A percentile compares a stretch with the other conserved stretches of the same genome.
phyloP scores from a whole-genome alignment of 2,329 filamentous ascomycete genomes.

The Monilinia fructigena region DNA sequence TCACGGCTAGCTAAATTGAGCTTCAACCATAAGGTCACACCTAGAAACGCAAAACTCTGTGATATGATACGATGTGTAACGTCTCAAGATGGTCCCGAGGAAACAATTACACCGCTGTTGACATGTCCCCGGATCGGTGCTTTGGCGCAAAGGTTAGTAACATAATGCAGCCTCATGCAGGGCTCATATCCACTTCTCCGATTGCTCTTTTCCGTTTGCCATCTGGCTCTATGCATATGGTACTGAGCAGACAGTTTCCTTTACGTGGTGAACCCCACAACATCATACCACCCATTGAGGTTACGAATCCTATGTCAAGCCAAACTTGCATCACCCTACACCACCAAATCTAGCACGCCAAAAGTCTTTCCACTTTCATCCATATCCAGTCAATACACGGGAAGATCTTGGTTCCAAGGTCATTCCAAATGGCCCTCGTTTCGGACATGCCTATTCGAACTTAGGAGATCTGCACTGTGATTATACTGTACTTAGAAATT shows the following conservation, averaged over 20 bases:
- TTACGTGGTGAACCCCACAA: constrained; percentile 6
- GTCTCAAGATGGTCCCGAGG: background rate
- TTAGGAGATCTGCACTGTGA: constrained; percentile 16
- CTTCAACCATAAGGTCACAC: background rate
- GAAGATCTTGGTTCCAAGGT: constrained; percentile 1
- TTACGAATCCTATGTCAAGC: constrained; percentile 7
- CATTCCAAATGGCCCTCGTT: background rate
- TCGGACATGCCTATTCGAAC: constrained; percentile 12
- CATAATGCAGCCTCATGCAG: background rate
- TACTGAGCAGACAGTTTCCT: constrained; percentile 5
- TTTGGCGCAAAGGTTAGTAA: background rate
- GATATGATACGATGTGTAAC: background rate
- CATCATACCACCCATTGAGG: background rate
- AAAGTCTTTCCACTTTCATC: constrained; percentile 2
- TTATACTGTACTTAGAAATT: background rate
- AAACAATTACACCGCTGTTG: background rate
- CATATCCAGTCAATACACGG: background rate
- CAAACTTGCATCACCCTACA: constrained; percentile 13
- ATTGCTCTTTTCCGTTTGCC: background rate
- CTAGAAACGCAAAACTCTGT: background rate
- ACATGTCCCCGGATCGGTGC: background rate
- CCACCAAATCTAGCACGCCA: constrained; percentile 4
- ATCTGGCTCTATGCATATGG: background rate
- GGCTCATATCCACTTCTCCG: constrained; percentile 1
- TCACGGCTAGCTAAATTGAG: background rate